phyloP scores from a whole-genome alignment of 305 asterid species.

The Striga hermonthica region DNA sequence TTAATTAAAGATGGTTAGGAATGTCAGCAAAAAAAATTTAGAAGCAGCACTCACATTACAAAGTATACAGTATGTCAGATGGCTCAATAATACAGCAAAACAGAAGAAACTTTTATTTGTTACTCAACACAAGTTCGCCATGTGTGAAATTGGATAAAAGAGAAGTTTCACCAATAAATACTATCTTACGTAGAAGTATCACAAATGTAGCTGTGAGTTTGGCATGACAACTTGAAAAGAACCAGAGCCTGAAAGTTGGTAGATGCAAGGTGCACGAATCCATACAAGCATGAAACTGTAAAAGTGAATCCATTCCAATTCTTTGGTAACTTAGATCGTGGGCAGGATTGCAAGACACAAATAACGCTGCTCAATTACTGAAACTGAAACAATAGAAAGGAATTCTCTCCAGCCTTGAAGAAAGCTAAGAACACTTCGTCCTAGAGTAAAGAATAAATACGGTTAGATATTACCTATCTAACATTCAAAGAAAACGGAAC shows the following conservation, averaged over 20 bases:
- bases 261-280: neutral
- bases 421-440: constrained; percentile 13
- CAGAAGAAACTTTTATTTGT: neutral
- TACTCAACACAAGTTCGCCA: neutral
- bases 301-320: too few relatives aligned
- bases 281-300: neutral
- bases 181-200: too few relatives aligned
- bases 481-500: neutral
- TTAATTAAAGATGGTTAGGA: neutral
- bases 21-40: too few relatives aligned
- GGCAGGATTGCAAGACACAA: neutral
- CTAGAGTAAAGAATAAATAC: neutral
- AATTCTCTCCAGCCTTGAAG: neutral
- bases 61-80: too few relatives aligned
- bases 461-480: constrained; percentile 4
- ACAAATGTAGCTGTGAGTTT: neutral
- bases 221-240: constrained; percentile 13
- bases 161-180: too few relatives aligned
- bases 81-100: constrained; percentile 4
- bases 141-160: constrained; percentile 3
- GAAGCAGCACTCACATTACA: too few relatives aligned
- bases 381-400: neutral
- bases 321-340: too few relatives aligned
- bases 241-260: neutral
- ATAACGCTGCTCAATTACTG: neutral